Evolutionary conservation across 108 stramenopile genomes (phyloP).

Genomic region (Conticribra guillardii): DNA sequence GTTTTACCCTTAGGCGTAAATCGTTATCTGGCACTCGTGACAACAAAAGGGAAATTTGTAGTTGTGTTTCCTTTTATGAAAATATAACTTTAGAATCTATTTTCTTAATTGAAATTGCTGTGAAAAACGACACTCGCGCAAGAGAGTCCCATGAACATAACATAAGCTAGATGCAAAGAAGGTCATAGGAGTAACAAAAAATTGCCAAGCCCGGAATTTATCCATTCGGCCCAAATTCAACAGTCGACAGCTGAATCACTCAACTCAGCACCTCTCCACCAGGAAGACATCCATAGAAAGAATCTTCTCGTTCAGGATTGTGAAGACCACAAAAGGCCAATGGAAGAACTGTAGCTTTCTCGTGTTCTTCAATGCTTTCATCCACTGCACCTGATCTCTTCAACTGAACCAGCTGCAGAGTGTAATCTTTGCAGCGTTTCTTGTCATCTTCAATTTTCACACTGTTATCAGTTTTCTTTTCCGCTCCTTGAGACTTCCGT

Average conservation of each 20-base stretch:
- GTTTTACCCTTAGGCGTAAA: constrained; percentile 13
- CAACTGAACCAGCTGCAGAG: constrained; percentile 49
- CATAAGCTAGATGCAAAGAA: too few species aligned
- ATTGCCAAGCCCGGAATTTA: too few species aligned
- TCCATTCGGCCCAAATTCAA: too few species aligned
- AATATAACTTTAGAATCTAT: too few species aligned
- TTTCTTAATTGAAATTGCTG: too few species aligned
- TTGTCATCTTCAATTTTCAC: constrained; percentile 42
- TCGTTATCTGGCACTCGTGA: background rate
- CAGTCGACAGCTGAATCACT: background rate
- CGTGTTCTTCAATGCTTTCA: background rate
- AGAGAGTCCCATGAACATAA: too few species aligned
- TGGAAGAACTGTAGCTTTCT: constrained; percentile 45
- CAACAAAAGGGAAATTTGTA: too few species aligned
- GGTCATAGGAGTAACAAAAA: too few species aligned
- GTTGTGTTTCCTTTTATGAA: background rate
- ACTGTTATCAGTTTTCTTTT: constrained; percentile 17
- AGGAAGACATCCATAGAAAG: constrained; percentile 63
- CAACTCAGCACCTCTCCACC: constrained; percentile 28
- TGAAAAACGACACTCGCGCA: too few species aligned
- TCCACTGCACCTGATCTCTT: constrained; percentile 8
- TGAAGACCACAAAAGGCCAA: constrained; percentile 80
- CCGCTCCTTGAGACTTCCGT: constrained; percentile 15
- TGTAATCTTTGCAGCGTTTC: constrained; percentile 60
- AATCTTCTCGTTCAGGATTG: constrained; percentile 58